These are phyloP conservation scores for Leccinum olivaceoglutinosum DNA, from an alignment of 1,284 basidiomycete species.

Conservation along the genomic window DNA sequence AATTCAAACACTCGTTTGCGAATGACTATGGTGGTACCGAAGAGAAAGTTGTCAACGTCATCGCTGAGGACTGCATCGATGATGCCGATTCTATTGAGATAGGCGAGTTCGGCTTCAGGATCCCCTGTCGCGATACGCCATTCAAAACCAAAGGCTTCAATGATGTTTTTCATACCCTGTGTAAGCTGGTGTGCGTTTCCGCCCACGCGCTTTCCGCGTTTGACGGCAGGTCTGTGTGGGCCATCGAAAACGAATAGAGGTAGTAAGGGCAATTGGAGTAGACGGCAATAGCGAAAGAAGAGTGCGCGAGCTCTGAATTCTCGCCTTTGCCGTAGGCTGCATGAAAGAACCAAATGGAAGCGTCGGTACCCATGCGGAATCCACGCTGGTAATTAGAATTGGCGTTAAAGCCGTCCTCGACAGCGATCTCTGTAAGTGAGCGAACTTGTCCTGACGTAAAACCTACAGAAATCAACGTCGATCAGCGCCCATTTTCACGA, in stretches of 20 bases:
- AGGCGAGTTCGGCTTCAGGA: conserved; percentile 93
- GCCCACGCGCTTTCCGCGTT: conserved; percentile 72
- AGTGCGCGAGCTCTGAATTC: conserved; percentile 73
- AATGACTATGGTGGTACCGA: conserved; percentile 80
- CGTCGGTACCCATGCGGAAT: conserved; percentile 71
- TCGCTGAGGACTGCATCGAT: conserved; percentile 92
- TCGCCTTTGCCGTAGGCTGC: conserved; percentile 73
- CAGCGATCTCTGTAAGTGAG: conserved; percentile 64
- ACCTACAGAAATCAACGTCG: conserved; percentile 35
- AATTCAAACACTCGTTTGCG: conserved; percentile 50
- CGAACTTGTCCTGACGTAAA: conserved; percentile 57
- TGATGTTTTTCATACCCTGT: conserved; percentile 71
- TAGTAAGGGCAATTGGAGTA: conserved; percentile 76
- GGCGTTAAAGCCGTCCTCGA: conserved; percentile 65
- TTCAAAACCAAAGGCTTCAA: conserved; percentile 86
- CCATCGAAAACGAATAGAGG: conserved; percentile 96
- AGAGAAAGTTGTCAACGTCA: conserved; percentile 90
- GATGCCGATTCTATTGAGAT: conserved; percentile 72
- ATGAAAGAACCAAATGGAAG: conserved; percentile 81
- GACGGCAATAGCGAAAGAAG: conserved; percentile 69
- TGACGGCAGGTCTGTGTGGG: conserved; percentile 74
- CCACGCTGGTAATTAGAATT: conserved; percentile 55
- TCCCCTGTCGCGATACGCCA: conserved; percentile 89
- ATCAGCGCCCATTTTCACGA: background rate
- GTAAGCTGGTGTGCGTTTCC: conserved; percentile 60